Base-by-base conservation (phyloP, 768 basidiomycete genomes). In the Nidularia sp. region DNA sequence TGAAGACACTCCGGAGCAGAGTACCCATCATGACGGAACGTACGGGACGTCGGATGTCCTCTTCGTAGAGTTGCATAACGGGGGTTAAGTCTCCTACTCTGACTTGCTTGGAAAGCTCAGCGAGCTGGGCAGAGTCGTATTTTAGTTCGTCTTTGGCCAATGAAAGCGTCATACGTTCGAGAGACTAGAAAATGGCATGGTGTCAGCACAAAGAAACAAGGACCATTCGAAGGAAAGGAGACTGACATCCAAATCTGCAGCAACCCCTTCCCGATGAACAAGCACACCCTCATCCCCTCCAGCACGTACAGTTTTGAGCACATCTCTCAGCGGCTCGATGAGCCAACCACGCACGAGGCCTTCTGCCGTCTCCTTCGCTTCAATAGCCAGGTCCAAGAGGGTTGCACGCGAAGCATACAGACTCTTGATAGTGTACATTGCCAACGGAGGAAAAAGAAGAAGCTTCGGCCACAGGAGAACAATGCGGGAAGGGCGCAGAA, bases 121-220 rank as follows among this genome's bases (percentile, higher is more conserved):
- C 76, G n/a, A 97, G 75, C 60, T 93, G 86, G 4, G 71, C 69
- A 4, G 80, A 69, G 1, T 73, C 71, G 53, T 91, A 87, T 25
- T 79, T 69, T 42, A 95, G 74, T 61, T 89, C 84, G 58, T 98
- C 96, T 53, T 78, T 76, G 1, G 90, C 93, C 2, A 98, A 77
- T 13, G 90, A 79, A 3, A 94, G 70, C 2, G 90, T 83, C 96
- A 98, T 98, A 29, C 96, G 80, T 66, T 98, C 90, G 25, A 98
- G 77, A 18, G 90, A 93, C 93, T 96, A 29, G 54, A 18, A 52
- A 7, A 15, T 1, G 42, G 29, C 5, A 29, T 39, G 18, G n/a
- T 31, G 48, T 44, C 48, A 18, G 39, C 42, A 34, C 46, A 46
- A 29, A 45, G 47, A 47, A n/a, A 45, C 22, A 41, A 22, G 35